Base-by-base conservation (phyloP, 2,329 filamentous ascomycete genomes). In the Aquanectria penicillioides region DNA sequence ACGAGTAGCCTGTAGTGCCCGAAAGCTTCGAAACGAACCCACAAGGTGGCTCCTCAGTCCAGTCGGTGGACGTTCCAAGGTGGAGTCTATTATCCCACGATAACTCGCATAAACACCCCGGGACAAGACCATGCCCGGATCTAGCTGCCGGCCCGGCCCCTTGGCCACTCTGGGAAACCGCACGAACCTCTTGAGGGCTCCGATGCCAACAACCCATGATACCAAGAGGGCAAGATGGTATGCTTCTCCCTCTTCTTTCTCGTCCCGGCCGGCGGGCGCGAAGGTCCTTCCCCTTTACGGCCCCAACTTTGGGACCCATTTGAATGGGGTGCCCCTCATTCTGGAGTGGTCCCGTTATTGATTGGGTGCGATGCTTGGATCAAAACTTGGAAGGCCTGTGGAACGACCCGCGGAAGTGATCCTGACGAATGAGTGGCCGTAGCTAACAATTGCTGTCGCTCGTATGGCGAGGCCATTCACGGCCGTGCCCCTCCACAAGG, bases 121-220 rank as follows among this genome's bases (percentile, higher is more conserved):
- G 40, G 41, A 56, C 48, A 57, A 40, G 41, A 52, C 59, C 54
- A 57, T 50, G 54, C 25, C 56, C 63, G 57, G 36, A 58, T 58
- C 64, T 53, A 64, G 64, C 55, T 67, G 57, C 64, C 66, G 64
- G 60, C 29, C 66, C 66, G 64, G 50, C 57, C 62, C 50, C 61
- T 57, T 60, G 56, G 22, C 50, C 47, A 8, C 36, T 48, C 55
- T 49, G 43, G 53, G 47, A 50, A 56, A 47, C 48, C 34, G 44
- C 49, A 47, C 44, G 43, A 57, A 61, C 58, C 47, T 58, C 51
- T 46, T 13, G n/a, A 57, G 34, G 34, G 26, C 25, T 37, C 33
- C 38, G 15, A 57, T 17, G 22, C 36, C 28, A 41, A n/a, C 22
- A 34, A 40, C 29, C 37, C 37, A 52, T 41, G 36, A 41, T 52